A percentile compares a stretch with the other conserved stretches of the same genome.
These are phyloP conservation scores for Fusarium mangiferae DNA, from an alignment of 2,329 filamentous ascomycete species.

Conservation along the genomic window DNA sequence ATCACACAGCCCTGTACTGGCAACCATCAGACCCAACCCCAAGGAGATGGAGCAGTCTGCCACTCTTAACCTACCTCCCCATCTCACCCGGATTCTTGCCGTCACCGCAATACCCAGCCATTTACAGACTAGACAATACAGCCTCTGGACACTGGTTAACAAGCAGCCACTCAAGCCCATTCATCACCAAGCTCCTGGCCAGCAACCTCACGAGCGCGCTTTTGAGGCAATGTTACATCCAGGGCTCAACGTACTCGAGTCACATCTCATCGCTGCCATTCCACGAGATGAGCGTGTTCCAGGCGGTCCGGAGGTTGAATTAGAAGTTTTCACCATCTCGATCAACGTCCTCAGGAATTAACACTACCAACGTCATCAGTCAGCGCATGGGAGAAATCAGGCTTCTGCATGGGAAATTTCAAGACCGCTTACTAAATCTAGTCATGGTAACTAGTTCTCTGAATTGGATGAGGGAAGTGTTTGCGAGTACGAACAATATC, in stretches of 20 bases:
- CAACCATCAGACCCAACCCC: conserved; percentile 73
- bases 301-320: conserved; percentile 72
- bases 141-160: conserved; percentile 79
- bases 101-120: conserved; percentile 71
- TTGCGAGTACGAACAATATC: not conserved
- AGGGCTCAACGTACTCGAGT: conserved; percentile 81
- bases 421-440: not conserved
- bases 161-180: conserved; percentile 66
- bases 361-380: conserved; percentile 1
- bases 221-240: conserved; percentile 79
- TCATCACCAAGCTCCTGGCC: conserved; percentile 62
- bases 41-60: conserved; percentile 76
- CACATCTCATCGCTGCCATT: conserved; percentile 80
- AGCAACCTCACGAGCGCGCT: conserved; percentile 69
- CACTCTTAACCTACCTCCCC: conserved; percentile 74
- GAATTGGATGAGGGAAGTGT: not conserved
- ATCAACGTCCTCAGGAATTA: conserved; percentile 71
- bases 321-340: conserved; percentile 82
- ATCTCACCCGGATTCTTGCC: conserved; percentile 77
- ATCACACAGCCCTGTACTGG: conserved; percentile 68
- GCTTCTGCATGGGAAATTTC: not conserved
- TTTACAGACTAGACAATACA: conserved; percentile 76
- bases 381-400: conserved; percentile 12
- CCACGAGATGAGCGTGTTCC: conserved; percentile 67
- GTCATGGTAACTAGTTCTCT: not conserved